Evolutionary conservation across 352 stramenopile genomes (phyloP).

Genomic region (Globisporangium paddicum): DNA sequence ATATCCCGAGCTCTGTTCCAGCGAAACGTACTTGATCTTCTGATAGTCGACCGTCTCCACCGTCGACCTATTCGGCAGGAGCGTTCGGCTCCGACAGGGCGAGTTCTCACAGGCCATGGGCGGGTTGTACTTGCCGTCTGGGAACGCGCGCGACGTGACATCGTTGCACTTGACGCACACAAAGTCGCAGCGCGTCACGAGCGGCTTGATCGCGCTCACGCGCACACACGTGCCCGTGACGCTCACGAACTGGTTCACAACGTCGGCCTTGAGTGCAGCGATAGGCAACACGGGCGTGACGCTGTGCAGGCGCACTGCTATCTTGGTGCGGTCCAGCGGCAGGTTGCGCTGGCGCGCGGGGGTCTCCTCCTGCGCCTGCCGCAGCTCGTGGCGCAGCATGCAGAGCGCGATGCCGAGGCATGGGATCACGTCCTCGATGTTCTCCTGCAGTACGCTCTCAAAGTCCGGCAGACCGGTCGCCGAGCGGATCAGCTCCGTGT

Average conservation of each 20-base stretch:
- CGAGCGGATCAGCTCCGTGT: constrained; percentile 44
- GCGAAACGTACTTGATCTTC: constrained; percentile 69
- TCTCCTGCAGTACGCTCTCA: constrained; percentile 46
- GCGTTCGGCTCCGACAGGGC: constrained; percentile 47
- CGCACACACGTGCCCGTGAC: constrained; percentile 70
- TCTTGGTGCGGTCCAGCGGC: constrained; percentile 47
- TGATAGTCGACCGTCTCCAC: constrained; percentile 90
- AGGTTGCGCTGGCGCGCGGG: constrained; percentile 29
- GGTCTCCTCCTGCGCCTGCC: constrained; percentile 45
- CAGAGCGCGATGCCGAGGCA: constrained; percentile 67
- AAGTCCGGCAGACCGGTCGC: constrained; percentile 41
- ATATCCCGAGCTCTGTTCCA: not conserved
- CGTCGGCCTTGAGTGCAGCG: constrained; percentile 65
- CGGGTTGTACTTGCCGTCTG: constrained; percentile 77
- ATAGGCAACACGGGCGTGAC: constrained; percentile 66
- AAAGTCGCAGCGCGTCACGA: constrained; percentile 87
- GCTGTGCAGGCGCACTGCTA: constrained; percentile 52
- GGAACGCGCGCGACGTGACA: constrained; percentile 61
- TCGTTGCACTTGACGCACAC: constrained; percentile 78
- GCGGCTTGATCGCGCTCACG: constrained; percentile 79
- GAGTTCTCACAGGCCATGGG: constrained; percentile 58
- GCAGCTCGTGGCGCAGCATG: constrained; percentile 55
- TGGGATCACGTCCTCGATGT: constrained; percentile 50
- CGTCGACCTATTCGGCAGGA: constrained; percentile 81
- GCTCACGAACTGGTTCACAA: constrained; percentile 78